Evolutionary conservation across 148 eudicot species (phyloP).

Genomic region (Dianthus caryophyllus): DNA sequence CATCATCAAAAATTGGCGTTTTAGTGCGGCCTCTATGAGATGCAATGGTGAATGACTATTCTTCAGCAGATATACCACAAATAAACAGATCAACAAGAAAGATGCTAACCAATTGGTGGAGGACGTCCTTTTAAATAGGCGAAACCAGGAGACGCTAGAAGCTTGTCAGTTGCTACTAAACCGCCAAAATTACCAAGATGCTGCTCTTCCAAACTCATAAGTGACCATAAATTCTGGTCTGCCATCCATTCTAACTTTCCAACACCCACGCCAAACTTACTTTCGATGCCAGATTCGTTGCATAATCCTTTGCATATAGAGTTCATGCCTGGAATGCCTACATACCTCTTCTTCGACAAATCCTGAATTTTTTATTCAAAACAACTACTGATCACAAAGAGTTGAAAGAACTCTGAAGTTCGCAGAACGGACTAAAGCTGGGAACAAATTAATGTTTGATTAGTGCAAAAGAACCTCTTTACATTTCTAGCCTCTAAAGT

Average conservation of each 20-base stretch:
- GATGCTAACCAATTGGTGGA: slow-evolving; percentile 75
- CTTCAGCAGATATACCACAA: slow-evolving; percentile 1
- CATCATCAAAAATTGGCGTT: neutral
- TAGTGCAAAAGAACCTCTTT: neutral
- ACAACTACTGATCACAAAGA: slow-evolving; percentile 8
- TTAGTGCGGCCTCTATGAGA: neutral
- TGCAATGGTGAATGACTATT: neutral
- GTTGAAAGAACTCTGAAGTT: neutral
- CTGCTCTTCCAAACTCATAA: slow-evolving; percentile 61
- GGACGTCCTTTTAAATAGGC: slow-evolving; percentile 49
- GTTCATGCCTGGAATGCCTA: slow-evolving; percentile 94
- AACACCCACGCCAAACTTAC: slow-evolving; percentile 67
- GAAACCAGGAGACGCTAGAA: slow-evolving; percentile 56
- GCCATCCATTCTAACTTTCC: slow-evolving; percentile 72
- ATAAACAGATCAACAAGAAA: slow-evolving; percentile 1
- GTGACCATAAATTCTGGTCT: slow-evolving; percentile 56
- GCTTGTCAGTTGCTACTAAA: slow-evolving; percentile 82
- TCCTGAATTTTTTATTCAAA: slow-evolving; percentile 44
- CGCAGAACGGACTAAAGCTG: slow-evolving; percentile 1
- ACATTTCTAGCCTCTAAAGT: neutral
- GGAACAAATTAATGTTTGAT: neutral
- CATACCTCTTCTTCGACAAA: slow-evolving; percentile 57
- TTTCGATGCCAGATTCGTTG: slow-evolving; percentile 66
- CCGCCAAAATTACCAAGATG: slow-evolving; percentile 71
- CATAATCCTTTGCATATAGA: slow-evolving; percentile 77